These are phyloP conservation scores for Salvia sclarea DNA, from an alignment of 305 asterid genomes.

Conservation along the genomic window DNA sequence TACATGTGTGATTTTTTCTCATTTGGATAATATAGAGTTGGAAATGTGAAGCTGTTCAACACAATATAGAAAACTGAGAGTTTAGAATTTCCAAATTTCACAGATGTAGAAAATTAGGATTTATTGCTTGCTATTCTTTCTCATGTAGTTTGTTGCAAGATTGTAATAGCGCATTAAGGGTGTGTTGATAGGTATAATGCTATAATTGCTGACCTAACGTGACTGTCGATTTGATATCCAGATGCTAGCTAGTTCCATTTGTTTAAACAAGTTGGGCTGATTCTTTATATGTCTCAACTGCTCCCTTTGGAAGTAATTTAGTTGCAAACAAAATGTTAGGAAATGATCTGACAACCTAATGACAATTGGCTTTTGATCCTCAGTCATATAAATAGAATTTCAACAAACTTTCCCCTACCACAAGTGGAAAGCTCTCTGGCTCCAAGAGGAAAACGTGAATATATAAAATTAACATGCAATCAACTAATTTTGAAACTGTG, in stretches of 20 bases:
- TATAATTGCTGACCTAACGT: neutral
- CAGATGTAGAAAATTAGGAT: neutral
- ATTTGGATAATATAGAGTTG: neutral
- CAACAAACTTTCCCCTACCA: neutral
- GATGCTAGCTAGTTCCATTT: neutral
- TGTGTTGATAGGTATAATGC: neutral
- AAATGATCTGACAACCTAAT: neutral
- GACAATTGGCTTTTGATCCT: neutral
- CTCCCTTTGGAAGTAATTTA: too few species aligned
- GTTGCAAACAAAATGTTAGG: neutral
- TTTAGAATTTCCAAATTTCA: neutral
- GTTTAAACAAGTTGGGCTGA: neutral
- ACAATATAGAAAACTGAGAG: neutral
- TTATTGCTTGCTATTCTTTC: neutral
- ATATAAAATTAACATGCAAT: neutral
- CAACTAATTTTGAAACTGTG: too few species aligned
- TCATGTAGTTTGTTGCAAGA: neutral
- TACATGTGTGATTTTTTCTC: neutral
- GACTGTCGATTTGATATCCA: neutral
- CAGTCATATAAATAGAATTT: neutral
- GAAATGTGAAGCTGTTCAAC: neutral
- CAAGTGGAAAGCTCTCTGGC: neutral
- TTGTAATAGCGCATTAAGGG: neutral
- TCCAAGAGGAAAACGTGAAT: neutral
- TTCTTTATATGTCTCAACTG: neutral